phyloP scores from a whole-genome alignment of 2,329 filamentous ascomycete genomes.

The Botrytis squamosa region DNA sequence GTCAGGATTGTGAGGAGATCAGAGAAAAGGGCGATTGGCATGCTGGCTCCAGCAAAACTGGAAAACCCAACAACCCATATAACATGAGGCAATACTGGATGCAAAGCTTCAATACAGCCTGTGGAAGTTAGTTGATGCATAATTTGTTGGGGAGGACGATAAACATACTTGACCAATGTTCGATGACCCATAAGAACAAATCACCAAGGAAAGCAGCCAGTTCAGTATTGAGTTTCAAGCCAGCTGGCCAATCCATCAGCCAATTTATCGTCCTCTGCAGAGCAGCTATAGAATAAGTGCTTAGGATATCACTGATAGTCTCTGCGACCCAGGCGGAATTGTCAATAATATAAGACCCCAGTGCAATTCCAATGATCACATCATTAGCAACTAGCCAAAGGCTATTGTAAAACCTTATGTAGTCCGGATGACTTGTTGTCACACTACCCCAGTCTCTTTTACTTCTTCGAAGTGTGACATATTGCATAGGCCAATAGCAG shows the following conservation, averaged over 20 bases:
- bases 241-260: slow-evolving; percentile 94
- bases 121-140: slow-evolving; percentile 9
- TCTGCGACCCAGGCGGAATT: slow-evolving; percentile 82
- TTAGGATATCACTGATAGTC: slow-evolving; percentile 73
- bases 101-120: slow-evolving; percentile 74
- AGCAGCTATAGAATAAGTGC: slow-evolving; percentile 82
- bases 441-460: slow-evolving; percentile 95
- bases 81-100: slow-evolving; percentile 77
- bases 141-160: neutral
- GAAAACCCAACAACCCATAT: slow-evolving; percentile 94
- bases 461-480: slow-evolving; percentile 82
- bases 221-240: slow-evolving; percentile 92
- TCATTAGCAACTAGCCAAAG: slow-evolving; percentile 98
- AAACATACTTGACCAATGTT: slow-evolving; percentile 84
- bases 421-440: slow-evolving; percentile 92
- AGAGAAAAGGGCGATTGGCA: slow-evolving; percentile 94
- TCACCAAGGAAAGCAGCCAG: slow-evolving; percentile 92
- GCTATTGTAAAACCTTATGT: slow-evolving; percentile 98
- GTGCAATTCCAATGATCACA: slow-evolving; percentile 94
- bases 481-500: slow-evolving; percentile 98
- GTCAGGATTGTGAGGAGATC: slow-evolving; percentile 90
- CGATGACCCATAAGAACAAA: slow-evolving; percentile 96
- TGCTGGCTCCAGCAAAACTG: slow-evolving; percentile 91
- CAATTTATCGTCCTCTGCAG: slow-evolving; percentile 86
- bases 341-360: slow-evolving; percentile 96